Evolutionary conservation across 169 alveolate species (phyloP).

Genomic region (Eimeria maxima): DNA sequence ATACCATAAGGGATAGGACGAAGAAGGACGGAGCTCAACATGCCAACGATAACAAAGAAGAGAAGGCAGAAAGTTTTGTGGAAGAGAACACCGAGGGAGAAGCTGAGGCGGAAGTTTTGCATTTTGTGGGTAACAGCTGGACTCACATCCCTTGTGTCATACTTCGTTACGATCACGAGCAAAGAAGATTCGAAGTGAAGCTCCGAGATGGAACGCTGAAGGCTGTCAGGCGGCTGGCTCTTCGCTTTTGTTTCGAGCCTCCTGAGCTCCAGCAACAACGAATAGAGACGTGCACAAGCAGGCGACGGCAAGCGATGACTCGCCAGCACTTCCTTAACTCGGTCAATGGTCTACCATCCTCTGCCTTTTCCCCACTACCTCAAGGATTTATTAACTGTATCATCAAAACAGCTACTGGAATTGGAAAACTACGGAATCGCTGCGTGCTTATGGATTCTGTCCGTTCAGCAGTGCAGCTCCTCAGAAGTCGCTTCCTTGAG

Average conservation of each 20-base stretch:
- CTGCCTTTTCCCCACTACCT: slow-evolving; percentile 71
- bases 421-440: slow-evolving; percentile 36
- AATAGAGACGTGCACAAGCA: slow-evolving; percentile 51
- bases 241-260: slow-evolving; percentile 64
- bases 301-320: slow-evolving; percentile 59
- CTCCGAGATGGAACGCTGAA: slow-evolving; percentile 70
- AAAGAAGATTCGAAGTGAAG: slow-evolving; percentile 41
- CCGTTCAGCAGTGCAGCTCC: slow-evolving; percentile 31
- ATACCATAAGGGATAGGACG: neutral
- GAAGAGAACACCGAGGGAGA: neutral
- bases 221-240: slow-evolving; percentile 68
- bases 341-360: slow-evolving; percentile 50
- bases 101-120: slow-evolving; percentile 78
- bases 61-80: neutral
- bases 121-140: slow-evolving; percentile 72
- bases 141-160: slow-evolving; percentile 53
- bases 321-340: slow-evolving; percentile 65
- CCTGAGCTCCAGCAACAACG: slow-evolving; percentile 69
- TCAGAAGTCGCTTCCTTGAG: slow-evolving; percentile 55
- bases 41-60: neutral
- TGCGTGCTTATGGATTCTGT: slow-evolving; percentile 7
- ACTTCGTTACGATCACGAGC: slow-evolving; percentile 36
- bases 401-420: slow-evolving; percentile 53
- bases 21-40: neutral
- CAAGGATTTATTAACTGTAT: slow-evolving; percentile 10